Percentiles rank a stretch among this genome's conserved stretches.
These are phyloP conservation scores for Camellia sinensis DNA, from an alignment of 148 eudicot species.

Conservation along the genomic window DNA sequence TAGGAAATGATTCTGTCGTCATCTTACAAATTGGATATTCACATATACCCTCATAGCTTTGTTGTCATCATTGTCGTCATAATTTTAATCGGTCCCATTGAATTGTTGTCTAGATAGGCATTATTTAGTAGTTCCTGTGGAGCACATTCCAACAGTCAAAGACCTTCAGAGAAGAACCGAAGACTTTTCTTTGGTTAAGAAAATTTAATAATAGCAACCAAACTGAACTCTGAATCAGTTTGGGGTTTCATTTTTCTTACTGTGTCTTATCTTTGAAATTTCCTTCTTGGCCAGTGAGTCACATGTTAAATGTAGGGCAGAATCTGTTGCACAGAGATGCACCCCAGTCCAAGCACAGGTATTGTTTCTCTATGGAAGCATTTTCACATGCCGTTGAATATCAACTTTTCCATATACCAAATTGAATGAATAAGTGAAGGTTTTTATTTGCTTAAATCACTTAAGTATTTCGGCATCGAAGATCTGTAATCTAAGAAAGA, in stretches of 20 bases:
- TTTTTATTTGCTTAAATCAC: neutral
- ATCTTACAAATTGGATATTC: neutral
- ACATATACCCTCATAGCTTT: neutral
- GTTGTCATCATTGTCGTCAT: neutral
- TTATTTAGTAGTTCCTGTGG: conserved; percentile 82
- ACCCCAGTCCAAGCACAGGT: conserved; percentile 67
- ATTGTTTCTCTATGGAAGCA: conserved; percentile 14
- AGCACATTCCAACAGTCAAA: conserved; percentile 80
- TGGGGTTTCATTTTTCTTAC: neutral
- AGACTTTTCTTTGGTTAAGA: conserved; percentile 69
- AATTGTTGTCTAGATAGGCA: conserved; percentile 47
- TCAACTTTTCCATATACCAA: neutral
- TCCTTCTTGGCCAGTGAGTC: conserved; percentile 53
- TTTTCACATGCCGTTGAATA: neutral
- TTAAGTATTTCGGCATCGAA: neutral
- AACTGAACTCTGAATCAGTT: neutral
- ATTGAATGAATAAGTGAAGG: neutral
- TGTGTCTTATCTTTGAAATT: conserved; percentile 7
- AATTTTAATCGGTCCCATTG: neutral
- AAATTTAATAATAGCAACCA: conserved; percentile 6
- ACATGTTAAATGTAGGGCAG: conserved; percentile 84
- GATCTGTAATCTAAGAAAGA: neutral
- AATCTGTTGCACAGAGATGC: conserved; percentile 62
- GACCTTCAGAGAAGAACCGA: conserved; percentile 58
- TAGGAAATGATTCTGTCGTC: too few species aligned